Base-by-base conservation (phyloP, 306 rosid genomes). In the Pyrus betulifolia region DNA sequence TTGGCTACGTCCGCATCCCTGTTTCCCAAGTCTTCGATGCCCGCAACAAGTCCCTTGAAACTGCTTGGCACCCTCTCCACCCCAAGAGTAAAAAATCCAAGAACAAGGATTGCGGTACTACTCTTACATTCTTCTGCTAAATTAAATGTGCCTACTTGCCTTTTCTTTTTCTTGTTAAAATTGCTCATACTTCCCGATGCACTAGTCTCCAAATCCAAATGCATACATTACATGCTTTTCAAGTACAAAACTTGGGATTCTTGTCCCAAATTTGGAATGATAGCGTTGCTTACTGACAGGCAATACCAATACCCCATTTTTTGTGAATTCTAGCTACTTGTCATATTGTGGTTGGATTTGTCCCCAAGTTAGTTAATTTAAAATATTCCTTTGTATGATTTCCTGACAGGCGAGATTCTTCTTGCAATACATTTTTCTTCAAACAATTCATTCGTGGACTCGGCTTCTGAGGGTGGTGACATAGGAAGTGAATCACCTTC, bases 81-180 rank as follows among this genome's bases (percentile, higher is more conserved):
- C 88, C 96, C 77, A 94, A 88, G 80, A 85, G 60, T 65, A 88
- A 89, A 73, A 92, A 86, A 83, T 76, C 81, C 84, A 90, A 89
- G 87, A 84, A 80, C 83, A 87, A 84, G 85, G 91, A 86, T 69
- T 90, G 96, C 82, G 98, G 98, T 94, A 87, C 72, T n/a, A n/a
- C 13, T n/a, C 3, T 21, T 9, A 9, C 65, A 25, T 60, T 64
- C 69, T 64, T 31, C 3, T 31, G 69, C 69, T 64, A 18, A 28
- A 18, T 45, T 49, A 49, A 49, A 49, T 15, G 15, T 5, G 55
- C 55, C 55, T 49, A 4, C 55, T 49, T 18, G 54, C 54, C 19
- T 5, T 49, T 49, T 49, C 19, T 5, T 5, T 49, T 49, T 14
- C 55, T 49, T 49, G 21, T 49, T 49, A 14, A 49, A 49, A 49